phyloP scores from a whole-genome alignment of 305 asterid species.

The Solanum hybrid region DNA sequence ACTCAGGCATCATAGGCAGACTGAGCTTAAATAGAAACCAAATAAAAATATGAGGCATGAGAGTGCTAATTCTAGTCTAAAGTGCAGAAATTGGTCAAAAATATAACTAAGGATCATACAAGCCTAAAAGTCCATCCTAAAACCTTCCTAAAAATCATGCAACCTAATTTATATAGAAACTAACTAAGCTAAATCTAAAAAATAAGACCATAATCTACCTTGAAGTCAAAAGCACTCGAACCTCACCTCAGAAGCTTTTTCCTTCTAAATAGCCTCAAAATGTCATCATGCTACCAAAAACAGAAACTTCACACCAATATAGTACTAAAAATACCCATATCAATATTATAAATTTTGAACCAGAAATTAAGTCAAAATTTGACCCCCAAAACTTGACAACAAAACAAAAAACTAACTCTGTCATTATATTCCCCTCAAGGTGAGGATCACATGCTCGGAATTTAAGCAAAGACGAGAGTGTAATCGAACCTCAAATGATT shows the following conservation, averaged over 20 bases:
- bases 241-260: neutral
- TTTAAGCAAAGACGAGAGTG: neutral
- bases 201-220: neutral
- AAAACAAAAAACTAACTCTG: neutral
- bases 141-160: neutral
- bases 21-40: neutral
- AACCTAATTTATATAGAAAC: neutral
- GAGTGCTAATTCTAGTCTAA: neutral
- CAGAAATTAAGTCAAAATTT: neutral
- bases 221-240: neutral
- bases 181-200: neutral
- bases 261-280: neutral
- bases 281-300: neutral
- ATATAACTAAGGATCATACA: neutral
- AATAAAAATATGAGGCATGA: neutral
- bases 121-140: neutral
- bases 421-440: neutral
- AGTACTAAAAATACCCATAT: neutral
- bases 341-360: too few species aligned
- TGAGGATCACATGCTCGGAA: neutral
- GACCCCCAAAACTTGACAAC: neutral
- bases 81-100: neutral
- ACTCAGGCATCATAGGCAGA: neutral
- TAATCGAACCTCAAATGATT: neutral
- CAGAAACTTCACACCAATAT: neutral